These are phyloP conservation scores for Niebla homalea DNA, from an alignment of 495 filamentous ascomycete species.

Conservation along the genomic window DNA sequence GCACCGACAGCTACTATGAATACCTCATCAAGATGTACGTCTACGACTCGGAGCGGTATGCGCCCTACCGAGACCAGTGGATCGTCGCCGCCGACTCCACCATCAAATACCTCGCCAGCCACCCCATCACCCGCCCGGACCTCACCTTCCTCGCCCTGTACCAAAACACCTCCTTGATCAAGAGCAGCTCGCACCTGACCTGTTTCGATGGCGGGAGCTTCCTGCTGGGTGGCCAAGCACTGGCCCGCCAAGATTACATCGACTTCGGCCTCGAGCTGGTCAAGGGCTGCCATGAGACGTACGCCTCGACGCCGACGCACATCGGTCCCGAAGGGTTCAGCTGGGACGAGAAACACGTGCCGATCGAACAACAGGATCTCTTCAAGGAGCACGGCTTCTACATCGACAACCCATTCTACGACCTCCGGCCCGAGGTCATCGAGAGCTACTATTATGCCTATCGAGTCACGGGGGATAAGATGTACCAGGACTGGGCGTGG, in stretches of 20 bases:
- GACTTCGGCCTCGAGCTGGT: constrained; percentile 67
- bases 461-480: constrained; percentile 45
- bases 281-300: constrained; percentile 61
- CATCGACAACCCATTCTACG: constrained; percentile 47
- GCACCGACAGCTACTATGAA: constrained; percentile 77
- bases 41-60: constrained; percentile 58
- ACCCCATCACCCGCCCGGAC: constrained; percentile 55
- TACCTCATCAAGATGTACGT: constrained; percentile 92
- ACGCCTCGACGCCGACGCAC: constrained; percentile 48
- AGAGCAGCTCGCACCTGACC: constrained; percentile 52
- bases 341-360: constrained; percentile 46
- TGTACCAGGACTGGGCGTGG: constrained; percentile 80
- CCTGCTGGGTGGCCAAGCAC: constrained; percentile 65
- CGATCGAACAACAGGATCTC: constrained; percentile 38
- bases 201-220: constrained; percentile 85
- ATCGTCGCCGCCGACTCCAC: constrained; percentile 62
- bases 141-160: constrained; percentile 64
- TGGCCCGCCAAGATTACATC: constrained; percentile 48
- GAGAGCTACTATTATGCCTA: constrained; percentile 87
- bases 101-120: constrained; percentile 57
- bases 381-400: constrained; percentile 61
- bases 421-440: constrained; percentile 71
- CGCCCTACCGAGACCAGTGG: constrained; percentile 59
- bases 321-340: constrained; percentile 71
- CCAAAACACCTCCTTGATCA: constrained; percentile 34